Evolutionary conservation across 768 basidiomycete species (phyloP).

Genomic region (Mycena metata): DNA sequence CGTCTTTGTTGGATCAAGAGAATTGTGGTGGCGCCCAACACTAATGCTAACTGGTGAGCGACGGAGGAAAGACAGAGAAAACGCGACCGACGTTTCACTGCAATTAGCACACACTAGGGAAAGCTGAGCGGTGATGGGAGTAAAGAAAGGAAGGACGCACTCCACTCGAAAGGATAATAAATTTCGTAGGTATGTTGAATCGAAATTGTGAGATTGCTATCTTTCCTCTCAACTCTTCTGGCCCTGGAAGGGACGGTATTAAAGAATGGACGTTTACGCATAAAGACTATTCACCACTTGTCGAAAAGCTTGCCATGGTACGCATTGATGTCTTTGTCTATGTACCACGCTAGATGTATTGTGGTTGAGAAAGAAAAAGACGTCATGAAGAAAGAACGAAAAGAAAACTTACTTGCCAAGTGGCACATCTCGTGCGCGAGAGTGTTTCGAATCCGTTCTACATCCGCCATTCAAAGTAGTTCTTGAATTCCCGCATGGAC

Average conservation of each 20-base stretch:
- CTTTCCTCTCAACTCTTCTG: constrained; percentile 72
- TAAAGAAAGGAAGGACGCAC: constrained; percentile 50
- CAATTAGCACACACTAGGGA: constrained; percentile 73
- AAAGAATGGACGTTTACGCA: too few species aligned
- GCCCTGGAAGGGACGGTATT: constrained; percentile 66
- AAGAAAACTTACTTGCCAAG: constrained; percentile 64
- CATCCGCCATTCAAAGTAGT: background rate
- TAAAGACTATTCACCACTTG: constrained; percentile 17
- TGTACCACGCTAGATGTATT: constrained; percentile 66
- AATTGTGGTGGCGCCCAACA: constrained; percentile 10
- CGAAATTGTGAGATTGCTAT: constrained; percentile 80
- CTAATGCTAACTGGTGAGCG: constrained; percentile 1
- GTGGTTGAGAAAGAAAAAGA: too few species aligned
- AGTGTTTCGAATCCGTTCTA: constrained; percentile 86
- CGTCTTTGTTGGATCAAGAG: constrained; percentile 8
- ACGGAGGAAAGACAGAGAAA: background rate
- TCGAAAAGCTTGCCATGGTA: constrained; percentile 9
- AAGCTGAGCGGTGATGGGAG: constrained; percentile 19
- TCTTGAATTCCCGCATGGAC: background rate
- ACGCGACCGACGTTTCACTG: constrained; percentile 64
- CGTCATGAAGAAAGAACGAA: too few species aligned
- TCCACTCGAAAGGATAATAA: constrained; percentile 78
- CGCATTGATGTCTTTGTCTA: constrained; percentile 70
- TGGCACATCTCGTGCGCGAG: constrained; percentile 95
- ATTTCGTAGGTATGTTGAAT: constrained; percentile 87